These are phyloP conservation scores for Leishmania gerbilli DNA, from an alignment of 208 protist genomes.

Conservation along the genomic window DNA sequence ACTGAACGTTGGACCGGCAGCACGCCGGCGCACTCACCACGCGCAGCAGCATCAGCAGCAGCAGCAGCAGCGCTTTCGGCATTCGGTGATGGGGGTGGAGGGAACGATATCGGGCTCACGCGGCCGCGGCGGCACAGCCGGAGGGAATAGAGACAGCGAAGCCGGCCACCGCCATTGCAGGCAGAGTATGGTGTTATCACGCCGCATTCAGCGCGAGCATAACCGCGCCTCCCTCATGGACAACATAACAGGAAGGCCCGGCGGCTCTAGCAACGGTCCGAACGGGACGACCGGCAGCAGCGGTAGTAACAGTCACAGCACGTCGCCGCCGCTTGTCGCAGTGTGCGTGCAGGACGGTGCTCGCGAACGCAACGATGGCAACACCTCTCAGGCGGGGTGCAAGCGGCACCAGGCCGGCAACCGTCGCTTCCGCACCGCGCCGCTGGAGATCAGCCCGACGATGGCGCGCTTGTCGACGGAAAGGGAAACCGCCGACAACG, in stretches of 20 bases:
- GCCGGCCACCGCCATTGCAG: background rate
- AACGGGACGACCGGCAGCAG: conserved; percentile 1
- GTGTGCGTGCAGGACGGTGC: background rate
- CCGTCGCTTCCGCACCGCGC: conserved; percentile 11
- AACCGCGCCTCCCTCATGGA: background rate
- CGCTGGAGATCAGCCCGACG: conserved; percentile 12
- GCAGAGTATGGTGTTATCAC: background rate
- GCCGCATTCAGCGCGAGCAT: background rate
- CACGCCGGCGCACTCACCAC: conserved; percentile 7
- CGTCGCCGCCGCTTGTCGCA: background rate
- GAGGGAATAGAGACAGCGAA: background rate
- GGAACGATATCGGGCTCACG: conserved; percentile 1
- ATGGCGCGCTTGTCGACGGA: background rate
- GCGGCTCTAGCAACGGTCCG: background rate
- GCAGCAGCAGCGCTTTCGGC: background rate
- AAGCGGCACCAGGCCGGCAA: background rate
- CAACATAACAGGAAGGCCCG: background rate
- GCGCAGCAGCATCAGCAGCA: conserved; percentile 8
- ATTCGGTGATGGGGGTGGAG: conserved; percentile 1
- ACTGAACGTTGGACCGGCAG: conserved; percentile 10
- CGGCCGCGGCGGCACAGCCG: background rate
- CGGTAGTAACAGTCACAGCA: conserved; percentile 3
- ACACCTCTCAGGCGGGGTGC: conserved; percentile 1
- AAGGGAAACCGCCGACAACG: background rate
- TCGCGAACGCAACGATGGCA: background rate